phyloP scores from a whole-genome alignment of 2,329 filamentous ascomycete genomes.

The Diaporthe ilicicola region DNA sequence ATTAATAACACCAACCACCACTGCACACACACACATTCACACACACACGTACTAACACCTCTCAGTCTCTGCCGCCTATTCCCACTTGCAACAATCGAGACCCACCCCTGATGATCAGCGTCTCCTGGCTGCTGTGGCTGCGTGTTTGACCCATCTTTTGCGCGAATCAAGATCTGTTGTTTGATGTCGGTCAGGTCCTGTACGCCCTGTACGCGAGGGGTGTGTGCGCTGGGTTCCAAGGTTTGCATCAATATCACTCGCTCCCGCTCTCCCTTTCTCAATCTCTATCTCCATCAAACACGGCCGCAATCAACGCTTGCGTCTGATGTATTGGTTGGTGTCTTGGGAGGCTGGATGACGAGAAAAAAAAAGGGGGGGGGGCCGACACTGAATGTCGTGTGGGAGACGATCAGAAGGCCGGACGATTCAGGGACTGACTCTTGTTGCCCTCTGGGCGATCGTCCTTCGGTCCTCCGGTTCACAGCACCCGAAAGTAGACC shows the following conservation, averaged over 20 bases:
- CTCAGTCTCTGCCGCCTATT: neutral
- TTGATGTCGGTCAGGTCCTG: slow-evolving; percentile 5
- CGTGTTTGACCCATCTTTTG: slow-evolving; percentile 22
- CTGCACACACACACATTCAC: neutral
- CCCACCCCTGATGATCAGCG: slow-evolving; percentile 7
- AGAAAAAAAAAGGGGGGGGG: too few relatives aligned
- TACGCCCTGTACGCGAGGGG: slow-evolving; percentile 1
- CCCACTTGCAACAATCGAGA: neutral
- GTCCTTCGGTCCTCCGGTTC: neutral
- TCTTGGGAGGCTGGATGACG: neutral
- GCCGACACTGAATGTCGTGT: neutral
- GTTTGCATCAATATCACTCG: neutral
- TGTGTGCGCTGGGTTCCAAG: neutral
- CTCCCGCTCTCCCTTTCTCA: neutral
- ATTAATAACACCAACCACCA: too few relatives aligned
- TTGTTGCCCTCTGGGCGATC: neutral
- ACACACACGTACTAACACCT: neutral
- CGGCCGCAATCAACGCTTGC: slow-evolving; percentile 3
- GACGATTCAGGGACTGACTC: neutral
- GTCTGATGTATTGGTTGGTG: neutral
- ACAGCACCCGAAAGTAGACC: neutral
- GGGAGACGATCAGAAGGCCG: neutral
- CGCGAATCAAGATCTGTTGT: neutral
- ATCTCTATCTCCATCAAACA: neutral
- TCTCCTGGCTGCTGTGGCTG: slow-evolving; percentile 15